Evolutionary conservation across 805 yeast species (phyloP), one percentile per base, ranked within the genome.

Genomic region (Maudiozyma saulgeensis): DNA sequence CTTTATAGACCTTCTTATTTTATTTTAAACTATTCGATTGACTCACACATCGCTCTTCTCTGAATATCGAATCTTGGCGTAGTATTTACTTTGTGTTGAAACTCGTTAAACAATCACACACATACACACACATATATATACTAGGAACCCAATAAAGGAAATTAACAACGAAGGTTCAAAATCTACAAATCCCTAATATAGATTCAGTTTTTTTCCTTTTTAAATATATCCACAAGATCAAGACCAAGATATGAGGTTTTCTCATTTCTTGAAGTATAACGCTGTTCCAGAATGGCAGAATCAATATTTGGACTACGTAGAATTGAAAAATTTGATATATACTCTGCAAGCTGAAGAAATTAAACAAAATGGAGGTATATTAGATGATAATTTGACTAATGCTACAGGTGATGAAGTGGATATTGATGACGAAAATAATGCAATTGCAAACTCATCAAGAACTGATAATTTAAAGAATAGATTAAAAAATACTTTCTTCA

Each of bases 261-360:
- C 82, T 12, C 83, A 80, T 53, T 79, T 84, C 26, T 68, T 83
- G 51, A 77, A 75, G 53, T 84, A 82, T 46, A 82, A 82, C 49
- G 73, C 81, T 41, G 87, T 85, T 48, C 96, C 96, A 2, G 95
- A 84, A 59, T 89, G 97, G 97, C 86, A 83, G 62, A 81, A 78
- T 47, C 80, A 82, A 57, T 89, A 89, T 62, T 72, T 90, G 52
- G 83, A 86, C 59, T 83, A 83, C 62, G 76, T 78, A 13, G 73
- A 73, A 9, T 63, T 82, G 55, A 82, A 82, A 58, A 79, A 80
- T 57, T 59, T 72, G 37, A 76, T 81, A 41, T 81, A 82, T 58
- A 68, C 72, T 52, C 68, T 82, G 32, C 84, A 80, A 52, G 69
- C 75, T 21, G 65, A 67, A 44, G 62, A 63, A 38, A 44, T 66